phyloP scores from a whole-genome alignment of 2,329 filamentous ascomycete genomes.

The Diplodia seriata region DNA sequence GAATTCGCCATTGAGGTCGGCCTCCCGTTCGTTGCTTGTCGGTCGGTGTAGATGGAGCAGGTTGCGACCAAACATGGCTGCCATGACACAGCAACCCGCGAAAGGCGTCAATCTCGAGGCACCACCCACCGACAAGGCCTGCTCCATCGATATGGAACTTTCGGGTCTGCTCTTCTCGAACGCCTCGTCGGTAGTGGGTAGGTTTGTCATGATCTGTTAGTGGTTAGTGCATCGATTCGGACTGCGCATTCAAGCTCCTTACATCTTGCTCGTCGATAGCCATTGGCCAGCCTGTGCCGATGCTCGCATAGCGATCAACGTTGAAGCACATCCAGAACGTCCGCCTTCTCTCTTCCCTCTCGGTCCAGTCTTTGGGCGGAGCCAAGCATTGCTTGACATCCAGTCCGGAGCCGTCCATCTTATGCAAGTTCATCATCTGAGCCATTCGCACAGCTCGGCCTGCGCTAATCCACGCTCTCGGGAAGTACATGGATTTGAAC shows the following conservation, averaged over 20 bases:
- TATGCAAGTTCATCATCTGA: conserved; percentile 92
- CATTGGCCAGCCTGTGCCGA: conserved; percentile 98
- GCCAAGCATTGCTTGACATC: conserved; percentile 93
- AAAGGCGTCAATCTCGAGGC: conserved; percentile 77
- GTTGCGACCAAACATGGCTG: conserved; percentile 90
- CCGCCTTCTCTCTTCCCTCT: conserved; percentile 85
- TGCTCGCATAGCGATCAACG: conserved; percentile 89
- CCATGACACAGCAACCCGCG: conserved; percentile 81
- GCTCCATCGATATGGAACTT: conserved; percentile 71
- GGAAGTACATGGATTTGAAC: conserved; percentile 98
- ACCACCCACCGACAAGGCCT: conserved; percentile 74
- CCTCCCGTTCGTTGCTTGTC: conserved; percentile 78
- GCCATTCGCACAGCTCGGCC: conserved; percentile 80
- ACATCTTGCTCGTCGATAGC: conserved; percentile 86
- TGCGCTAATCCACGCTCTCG: conserved; percentile 91
- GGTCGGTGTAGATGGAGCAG: conserved; percentile 89
- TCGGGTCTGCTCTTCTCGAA: conserved; percentile 82
- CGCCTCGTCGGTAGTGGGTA: conserved; percentile 84
- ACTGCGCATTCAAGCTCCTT: conserved; percentile 40
- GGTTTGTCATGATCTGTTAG: conserved; percentile 75
- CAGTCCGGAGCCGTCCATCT: conserved; percentile 79
- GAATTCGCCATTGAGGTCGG: conserved; percentile 90
- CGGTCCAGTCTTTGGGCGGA: conserved; percentile 89
- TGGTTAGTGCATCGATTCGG: neutral
- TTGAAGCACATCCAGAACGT: conserved; percentile 97